Evolutionary conservation across 257 asterid genomes (phyloP).

Genomic region (Salvia rosmarinus): DNA sequence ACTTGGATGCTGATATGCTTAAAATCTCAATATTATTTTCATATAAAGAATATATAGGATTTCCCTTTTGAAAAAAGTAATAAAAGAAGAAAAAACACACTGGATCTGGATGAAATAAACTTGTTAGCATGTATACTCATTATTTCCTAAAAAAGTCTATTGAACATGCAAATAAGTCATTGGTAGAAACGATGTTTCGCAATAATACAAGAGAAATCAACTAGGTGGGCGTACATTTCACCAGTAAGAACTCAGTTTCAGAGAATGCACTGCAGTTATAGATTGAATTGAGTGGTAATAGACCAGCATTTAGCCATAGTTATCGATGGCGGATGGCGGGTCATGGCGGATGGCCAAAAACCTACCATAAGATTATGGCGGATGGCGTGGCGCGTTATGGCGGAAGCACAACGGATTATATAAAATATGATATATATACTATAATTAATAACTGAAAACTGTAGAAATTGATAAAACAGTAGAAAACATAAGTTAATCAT

Average conservation of each 20-base stretch:
- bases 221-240: conserved; percentile 25
- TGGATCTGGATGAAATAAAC: not conserved
- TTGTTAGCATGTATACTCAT: not conserved
- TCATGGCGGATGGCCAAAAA: no score
- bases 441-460: no score
- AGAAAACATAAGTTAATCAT: no score
- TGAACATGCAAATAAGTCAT: conserved; percentile 6
- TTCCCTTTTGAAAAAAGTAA: not conserved
- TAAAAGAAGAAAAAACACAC: not conserved
- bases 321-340: no score
- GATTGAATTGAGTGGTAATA: conserved; percentile 14
- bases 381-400: no score
- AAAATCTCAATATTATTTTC: conserved; percentile 1
- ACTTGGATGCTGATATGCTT: not conserved
- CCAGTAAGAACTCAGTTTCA: not conserved
- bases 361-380: no score
- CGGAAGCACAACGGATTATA: no score
- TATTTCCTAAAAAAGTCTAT: conserved; percentile 9
- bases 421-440: no score
- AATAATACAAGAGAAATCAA: conserved; percentile 7
- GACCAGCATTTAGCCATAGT: no score
- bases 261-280: conserved; percentile 14
- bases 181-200: conserved; percentile 1
- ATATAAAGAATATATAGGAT: conserved; percentile 7
- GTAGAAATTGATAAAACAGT: no score